These are phyloP conservation scores for Hirschfeldia incana DNA, from an alignment of 345 rosid genomes.

Conservation along the genomic window DNA sequence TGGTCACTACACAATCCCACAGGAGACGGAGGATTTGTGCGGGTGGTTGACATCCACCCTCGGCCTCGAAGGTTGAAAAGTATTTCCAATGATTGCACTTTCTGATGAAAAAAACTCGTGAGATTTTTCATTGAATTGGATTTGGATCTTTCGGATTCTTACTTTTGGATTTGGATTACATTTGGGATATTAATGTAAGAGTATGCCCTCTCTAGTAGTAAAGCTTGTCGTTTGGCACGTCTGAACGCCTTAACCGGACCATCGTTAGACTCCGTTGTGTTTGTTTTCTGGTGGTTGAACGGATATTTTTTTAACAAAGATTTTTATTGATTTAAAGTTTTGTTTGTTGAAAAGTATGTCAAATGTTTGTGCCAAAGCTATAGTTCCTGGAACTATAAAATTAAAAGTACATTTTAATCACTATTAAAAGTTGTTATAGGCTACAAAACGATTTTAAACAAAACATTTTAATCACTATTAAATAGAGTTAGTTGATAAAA, in stretches of 20 bases:
- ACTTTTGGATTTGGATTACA: constrained; percentile 11
- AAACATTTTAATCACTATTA: no score
- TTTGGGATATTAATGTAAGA: neutral
- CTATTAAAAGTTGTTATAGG: no score
- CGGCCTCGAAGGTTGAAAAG: constrained; percentile 52
- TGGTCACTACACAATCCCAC: constrained; percentile 88
- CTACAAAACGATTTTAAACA: no score
- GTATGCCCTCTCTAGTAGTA: no score
- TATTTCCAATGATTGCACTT: neutral
- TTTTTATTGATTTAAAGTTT: no score
- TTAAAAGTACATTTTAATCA: no score
- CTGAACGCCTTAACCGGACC: neutral
- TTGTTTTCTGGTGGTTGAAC: neutral
- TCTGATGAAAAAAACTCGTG: constrained; percentile 20
- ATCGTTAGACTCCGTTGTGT: neutral
- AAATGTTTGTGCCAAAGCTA: no score
- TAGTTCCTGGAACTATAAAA: no score
- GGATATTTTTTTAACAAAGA: neutral
- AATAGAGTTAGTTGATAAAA: no score
- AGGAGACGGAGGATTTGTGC: constrained; percentile 84
- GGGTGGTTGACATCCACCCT: constrained; percentile 72
- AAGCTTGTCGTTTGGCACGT: neutral
- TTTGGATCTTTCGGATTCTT: neutral
- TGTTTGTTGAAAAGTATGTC: no score
- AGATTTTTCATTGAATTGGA: constrained; percentile 20